Percentiles rank a stretch among this genome's conserved stretches.
These are phyloP conservation scores for Penicillium roqueforti DNA, from an alignment of 495 filamentous ascomycete species.

Conservation along the genomic window DNA sequence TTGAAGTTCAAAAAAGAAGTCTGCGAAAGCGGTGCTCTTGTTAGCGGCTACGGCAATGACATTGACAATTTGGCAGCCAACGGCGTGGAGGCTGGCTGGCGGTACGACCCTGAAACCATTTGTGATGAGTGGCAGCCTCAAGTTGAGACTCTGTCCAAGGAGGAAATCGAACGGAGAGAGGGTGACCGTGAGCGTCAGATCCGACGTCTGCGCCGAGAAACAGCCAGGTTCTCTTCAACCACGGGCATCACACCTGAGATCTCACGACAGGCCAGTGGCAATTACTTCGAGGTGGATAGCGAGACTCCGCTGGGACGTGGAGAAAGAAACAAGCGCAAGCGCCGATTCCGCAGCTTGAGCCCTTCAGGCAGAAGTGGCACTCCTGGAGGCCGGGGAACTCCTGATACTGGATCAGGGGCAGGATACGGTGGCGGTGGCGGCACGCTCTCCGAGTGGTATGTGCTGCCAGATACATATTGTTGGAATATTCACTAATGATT, in stretches of 20 bases:
- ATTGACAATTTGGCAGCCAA: conserved; percentile 87
- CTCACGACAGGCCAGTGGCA: conserved; percentile 51
- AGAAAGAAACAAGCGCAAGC: conserved; percentile 89
- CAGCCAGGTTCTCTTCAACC: conserved; percentile 83
- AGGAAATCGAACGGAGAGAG: conserved; percentile 97
- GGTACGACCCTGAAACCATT: conserved; percentile 85
- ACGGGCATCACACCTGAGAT: conserved; percentile 66
- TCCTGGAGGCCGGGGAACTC: conserved; percentile 68
- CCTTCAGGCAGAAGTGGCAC: conserved; percentile 64
- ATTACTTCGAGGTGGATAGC: conserved; percentile 58
- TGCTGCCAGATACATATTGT: neutral
- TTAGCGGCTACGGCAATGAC: conserved; percentile 67
- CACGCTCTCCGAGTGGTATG: conserved; percentile 64
- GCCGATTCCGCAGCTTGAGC: conserved; percentile 83
- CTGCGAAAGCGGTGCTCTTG: conserved; percentile 78
- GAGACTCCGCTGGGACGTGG: conserved; percentile 77
- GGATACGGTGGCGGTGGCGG: conserved; percentile 65
- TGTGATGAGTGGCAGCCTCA: conserved; percentile 93
- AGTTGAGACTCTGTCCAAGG: conserved; percentile 82
- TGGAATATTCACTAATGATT: conserved; percentile 11
- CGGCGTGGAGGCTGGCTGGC: conserved; percentile 79
- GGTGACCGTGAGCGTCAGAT: conserved; percentile 91
- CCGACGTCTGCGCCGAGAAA: conserved; percentile 79
- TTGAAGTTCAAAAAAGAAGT: conserved; percentile 93
- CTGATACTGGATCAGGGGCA: conserved; percentile 62